phyloP scores from a whole-genome alignment of 495 filamentous ascomycete species.

The Aspergillus campestris region DNA sequence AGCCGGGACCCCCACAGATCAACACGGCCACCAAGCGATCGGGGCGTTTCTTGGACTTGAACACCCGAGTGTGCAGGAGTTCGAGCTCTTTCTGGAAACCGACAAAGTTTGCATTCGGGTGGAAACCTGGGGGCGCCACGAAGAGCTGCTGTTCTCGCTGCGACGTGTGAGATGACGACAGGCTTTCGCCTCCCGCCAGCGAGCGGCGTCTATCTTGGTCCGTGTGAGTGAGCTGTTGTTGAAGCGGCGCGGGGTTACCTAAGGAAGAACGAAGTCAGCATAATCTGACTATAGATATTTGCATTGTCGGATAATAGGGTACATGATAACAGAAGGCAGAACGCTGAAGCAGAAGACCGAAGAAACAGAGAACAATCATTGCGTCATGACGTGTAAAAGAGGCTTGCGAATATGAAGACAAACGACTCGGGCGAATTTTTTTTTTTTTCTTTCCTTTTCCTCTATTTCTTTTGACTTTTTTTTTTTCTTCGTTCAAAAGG shows the following conservation, averaged over 20 bases:
- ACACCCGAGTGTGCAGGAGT: conserved; percentile 59
- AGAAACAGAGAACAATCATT: background rate
- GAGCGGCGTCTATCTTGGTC: conserved; percentile 19
- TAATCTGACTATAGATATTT: conserved; percentile 17
- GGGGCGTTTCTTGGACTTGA: conserved; percentile 51
- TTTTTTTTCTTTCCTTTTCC: background rate
- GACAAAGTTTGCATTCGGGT: conserved; percentile 68
- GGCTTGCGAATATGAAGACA: background rate
- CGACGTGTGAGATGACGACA: conserved; percentile 16
- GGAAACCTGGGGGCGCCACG: conserved; percentile 66
- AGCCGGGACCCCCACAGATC: conserved; percentile 65
- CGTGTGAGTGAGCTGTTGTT: conserved; percentile 12
- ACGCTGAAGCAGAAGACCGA: background rate
- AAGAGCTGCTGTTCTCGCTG: conserved; percentile 33
- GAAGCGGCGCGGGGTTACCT: conserved; percentile 14
- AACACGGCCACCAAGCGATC: conserved; percentile 61
- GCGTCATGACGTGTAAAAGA: no score
- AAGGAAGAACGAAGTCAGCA: conserved; percentile 24
- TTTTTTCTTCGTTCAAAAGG: background rate
- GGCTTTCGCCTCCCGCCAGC: conserved; percentile 17
- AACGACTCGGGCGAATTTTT: background rate
- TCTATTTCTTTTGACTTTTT: background rate
- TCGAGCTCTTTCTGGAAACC: conserved; percentile 64
- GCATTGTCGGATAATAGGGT: conserved; percentile 11
- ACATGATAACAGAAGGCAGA: conserved; percentile 5